Evolutionary conservation across 257 asterid genomes (phyloP), one percentile per base, ranked within the genome.

Genomic region (Solanum bukasovii): DNA sequence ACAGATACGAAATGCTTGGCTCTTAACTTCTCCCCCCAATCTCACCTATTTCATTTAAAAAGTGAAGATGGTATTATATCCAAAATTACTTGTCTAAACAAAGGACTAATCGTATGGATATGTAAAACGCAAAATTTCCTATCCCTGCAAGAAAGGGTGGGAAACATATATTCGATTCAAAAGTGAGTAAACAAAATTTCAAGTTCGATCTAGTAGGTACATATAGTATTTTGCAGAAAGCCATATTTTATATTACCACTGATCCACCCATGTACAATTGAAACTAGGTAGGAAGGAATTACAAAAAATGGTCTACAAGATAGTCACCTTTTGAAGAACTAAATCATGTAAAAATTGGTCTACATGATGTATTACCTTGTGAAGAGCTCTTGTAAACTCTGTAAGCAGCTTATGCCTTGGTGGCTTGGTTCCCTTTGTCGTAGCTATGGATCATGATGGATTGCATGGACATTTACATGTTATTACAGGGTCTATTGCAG

Each of bases 401-500:
- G 84, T 25, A 79, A 79, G 21, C n/a, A 44, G 25, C 85, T 79
- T 27, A 44, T 0, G 1, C 37, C 59, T 79, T 44, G 67, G 85
- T 79, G 40, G 40, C 25, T 27, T 46, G 85, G 65, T 79, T 44
- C 67, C 40, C 11, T 18, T 44, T 79, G 9, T 79, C 27, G 20
- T 79, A 63, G 27, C 9, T 27, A 27, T 44, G 67, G 67, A 79
- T 78, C 63, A 44, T 79, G 85, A 79, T 27, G 85, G 85, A 27
- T 34, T 44, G 68, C 42, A 46, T 29, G 68, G 40, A 31, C 89
- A 61, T 89, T 73, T 85, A 27, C 79, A 44, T 37, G 75, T 79
- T 87, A 77, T 87, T 89, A 87, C 98, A 97, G 99, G 99, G 98
- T 67, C 89, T 97, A 87, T 86, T 95, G 92, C 97, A 93, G 89